A percentile compares a stretch with the other conserved stretches of the same genome.
phyloP scores from a whole-genome alignment of 257 asterid species.

The Solanum rostratum region DNA sequence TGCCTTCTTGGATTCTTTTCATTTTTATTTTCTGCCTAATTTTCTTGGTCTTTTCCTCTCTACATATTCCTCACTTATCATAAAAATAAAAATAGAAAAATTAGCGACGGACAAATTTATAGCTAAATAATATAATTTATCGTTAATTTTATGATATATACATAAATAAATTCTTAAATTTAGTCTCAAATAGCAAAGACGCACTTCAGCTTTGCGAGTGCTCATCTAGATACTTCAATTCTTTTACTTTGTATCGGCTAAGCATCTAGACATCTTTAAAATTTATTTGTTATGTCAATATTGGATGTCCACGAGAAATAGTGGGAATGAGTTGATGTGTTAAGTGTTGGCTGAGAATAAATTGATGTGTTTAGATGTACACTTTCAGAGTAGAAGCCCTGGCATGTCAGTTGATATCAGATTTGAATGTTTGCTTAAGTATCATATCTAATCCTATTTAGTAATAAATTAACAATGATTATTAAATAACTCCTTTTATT shows the following conservation, averaged over 20 bases:
- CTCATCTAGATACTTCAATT: not conserved
- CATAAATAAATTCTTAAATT: too few species aligned
- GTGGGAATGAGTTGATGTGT: not conserved
- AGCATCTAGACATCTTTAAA: not conserved
- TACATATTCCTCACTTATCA: not conserved
- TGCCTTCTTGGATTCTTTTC: constrained; percentile 23
- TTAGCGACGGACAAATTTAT: not conserved
- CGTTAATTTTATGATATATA: too few species aligned
- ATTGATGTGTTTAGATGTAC: not conserved
- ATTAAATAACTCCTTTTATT: too few species aligned
- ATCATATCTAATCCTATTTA: not conserved
- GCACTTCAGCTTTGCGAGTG: not conserved
- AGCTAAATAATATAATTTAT: not conserved
- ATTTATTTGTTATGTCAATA: not conserved
- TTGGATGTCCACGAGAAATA: not conserved
- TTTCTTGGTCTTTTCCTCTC: not conserved
- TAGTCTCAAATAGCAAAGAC: not conserved
- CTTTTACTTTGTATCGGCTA: not conserved
- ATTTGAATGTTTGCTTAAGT: not conserved
- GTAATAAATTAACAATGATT: not conserved
- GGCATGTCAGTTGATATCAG: not conserved
- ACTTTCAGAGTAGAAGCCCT: not conserved
- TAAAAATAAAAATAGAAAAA: not conserved
- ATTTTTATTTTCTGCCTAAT: not conserved
- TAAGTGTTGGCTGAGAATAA: not conserved